Evolutionary conservation across 768 basidiomycete genomes (phyloP), one percentile per base, ranked within the genome.

Genomic region (Ramaria sp.): DNA sequence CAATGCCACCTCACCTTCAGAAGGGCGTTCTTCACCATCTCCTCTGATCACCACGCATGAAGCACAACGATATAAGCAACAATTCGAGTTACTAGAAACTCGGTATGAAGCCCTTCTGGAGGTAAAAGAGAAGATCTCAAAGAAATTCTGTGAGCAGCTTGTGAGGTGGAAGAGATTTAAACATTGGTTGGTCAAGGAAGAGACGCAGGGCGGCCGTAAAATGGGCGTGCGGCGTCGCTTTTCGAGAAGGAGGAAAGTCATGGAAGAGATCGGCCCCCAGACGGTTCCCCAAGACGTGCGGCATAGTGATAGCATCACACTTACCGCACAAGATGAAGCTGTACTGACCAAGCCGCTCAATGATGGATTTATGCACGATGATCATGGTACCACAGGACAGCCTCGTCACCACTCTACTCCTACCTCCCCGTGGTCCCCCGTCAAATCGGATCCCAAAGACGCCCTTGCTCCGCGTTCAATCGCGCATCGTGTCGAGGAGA

Each of bases 71-170:
- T 47, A 34, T 15, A 47, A 56, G 39, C 20, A 48, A 37, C 43
- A 34, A 56, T 31, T 13, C 19, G 54, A 56, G 24, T 15, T 22
- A 31, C 33, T 56, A 45, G 47, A 56, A 39, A 20, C 13, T 6
- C 43, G 49, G 12, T 81, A 78, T 56, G 77, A 80, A 41, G 70
- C 69, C 0, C 68, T 86, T 0, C 59, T 67, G 5, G 68, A 70
- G 39, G 69, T 72, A 30, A 75, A 76, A 54, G 71, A 74, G 51
- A 73, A 76, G 0, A 75, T 75, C 12, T 73, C 72, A 11, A 70
- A 66, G 20, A 75, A 73, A 19, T 80, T 80, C 66, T 73, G 76
- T 59, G 58, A 60, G 19, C 78, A 85, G 64, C 81, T 75, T 67
- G 75, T 75, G 64, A 77, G 72, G 57, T 84, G 80, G 79, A 67